These are phyloP conservation scores for Skeletonema marinoi DNA, from an alignment of 108 stramenopile genomes.

Conservation along the genomic window DNA sequence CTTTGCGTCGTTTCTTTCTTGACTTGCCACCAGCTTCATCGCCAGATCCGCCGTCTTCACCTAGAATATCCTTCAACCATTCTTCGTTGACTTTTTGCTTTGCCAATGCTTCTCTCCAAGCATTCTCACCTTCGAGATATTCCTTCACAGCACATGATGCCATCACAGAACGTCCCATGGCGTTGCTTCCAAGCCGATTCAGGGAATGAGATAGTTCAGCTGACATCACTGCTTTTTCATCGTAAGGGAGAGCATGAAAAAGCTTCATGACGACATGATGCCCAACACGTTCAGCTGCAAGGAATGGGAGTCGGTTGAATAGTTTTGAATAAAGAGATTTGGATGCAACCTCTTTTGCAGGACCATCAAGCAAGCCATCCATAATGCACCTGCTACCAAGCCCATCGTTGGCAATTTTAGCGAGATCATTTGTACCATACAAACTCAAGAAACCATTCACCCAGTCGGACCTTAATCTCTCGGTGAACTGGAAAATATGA, in stretches of 20 bases:
- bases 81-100: constrained; percentile 46
- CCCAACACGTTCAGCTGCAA: constrained; percentile 75
- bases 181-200: constrained; percentile 68
- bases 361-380: constrained; percentile 82
- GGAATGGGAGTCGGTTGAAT: constrained; percentile 52
- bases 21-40: constrained; percentile 17
- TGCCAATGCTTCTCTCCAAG: constrained; percentile 46
- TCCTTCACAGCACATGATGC: constrained; percentile 63
- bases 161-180: constrained; percentile 78
- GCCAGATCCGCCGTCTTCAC: constrained; percentile 16
- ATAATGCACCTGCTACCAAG: constrained; percentile 82
- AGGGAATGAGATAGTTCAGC: constrained; percentile 65
- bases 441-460: constrained; percentile 55
- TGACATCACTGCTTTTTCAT: constrained; percentile 65
- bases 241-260: constrained; percentile 63
- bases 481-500: constrained; percentile 79
- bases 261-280: constrained; percentile 84
- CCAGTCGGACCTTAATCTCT: constrained; percentile 62
- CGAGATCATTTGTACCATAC: constrained; percentile 55
- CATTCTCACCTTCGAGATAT: constrained; percentile 61
- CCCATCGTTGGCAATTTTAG: constrained; percentile 72
- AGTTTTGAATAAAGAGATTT: constrained; percentile 57
- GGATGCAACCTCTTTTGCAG: constrained; percentile 45
- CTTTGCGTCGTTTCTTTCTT: constrained; percentile 22
- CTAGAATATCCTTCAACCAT: constrained; percentile 54